phyloP scores from a whole-genome alignment of 257 asterid genomes.

The Jacaranda mimosifolia region DNA sequence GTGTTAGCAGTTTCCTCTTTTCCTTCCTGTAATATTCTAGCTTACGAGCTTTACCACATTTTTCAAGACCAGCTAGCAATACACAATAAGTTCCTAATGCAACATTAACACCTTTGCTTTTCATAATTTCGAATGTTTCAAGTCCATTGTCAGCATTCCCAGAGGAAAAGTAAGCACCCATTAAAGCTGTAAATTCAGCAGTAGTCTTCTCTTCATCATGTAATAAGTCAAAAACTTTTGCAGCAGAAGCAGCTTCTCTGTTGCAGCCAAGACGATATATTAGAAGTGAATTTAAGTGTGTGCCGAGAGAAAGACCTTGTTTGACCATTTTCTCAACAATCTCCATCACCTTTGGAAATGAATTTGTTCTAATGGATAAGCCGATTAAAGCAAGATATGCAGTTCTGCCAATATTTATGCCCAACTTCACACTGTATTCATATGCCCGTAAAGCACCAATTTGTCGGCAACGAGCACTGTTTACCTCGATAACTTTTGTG shows the following conservation, averaged over 20 bases:
- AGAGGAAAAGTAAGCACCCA: slow-evolving; percentile 65
- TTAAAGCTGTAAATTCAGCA: slow-evolving; percentile 79
- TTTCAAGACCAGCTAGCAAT: slow-evolving; percentile 71
- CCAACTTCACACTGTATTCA: slow-evolving; percentile 57
- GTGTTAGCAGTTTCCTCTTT: slow-evolving; percentile 54
- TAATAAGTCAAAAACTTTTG: slow-evolving; percentile 62
- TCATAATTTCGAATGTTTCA: slow-evolving; percentile 67
- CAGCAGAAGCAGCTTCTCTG: slow-evolving; percentile 58
- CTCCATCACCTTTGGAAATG: slow-evolving; percentile 58
- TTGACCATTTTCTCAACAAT: slow-evolving; percentile 63
- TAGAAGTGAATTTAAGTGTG: slow-evolving; percentile 67
- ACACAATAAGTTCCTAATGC: slow-evolving; percentile 71
- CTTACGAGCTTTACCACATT: slow-evolving; percentile 52
- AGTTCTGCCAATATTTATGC: slow-evolving; percentile 56
- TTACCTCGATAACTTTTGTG: slow-evolving; percentile 66
- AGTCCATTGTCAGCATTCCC: slow-evolving; percentile 65
- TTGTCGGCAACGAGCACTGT: slow-evolving; percentile 49
- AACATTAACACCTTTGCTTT: slow-evolving; percentile 50
- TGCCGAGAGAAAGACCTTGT: slow-evolving; percentile 71
- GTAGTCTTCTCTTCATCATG: slow-evolving; percentile 67
- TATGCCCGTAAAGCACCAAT: slow-evolving; percentile 71
- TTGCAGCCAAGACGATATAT: slow-evolving; percentile 75
- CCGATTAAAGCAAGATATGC: slow-evolving; percentile 76
- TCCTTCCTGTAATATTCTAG: slow-evolving; percentile 65
- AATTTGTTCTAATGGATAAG: slow-evolving; percentile 62